Percentiles rank a stretch among this genome's conserved stretches.
These are phyloP conservation scores for Luffa acutangula DNA, from an alignment of 306 rosid species.

Conservation along the genomic window DNA sequence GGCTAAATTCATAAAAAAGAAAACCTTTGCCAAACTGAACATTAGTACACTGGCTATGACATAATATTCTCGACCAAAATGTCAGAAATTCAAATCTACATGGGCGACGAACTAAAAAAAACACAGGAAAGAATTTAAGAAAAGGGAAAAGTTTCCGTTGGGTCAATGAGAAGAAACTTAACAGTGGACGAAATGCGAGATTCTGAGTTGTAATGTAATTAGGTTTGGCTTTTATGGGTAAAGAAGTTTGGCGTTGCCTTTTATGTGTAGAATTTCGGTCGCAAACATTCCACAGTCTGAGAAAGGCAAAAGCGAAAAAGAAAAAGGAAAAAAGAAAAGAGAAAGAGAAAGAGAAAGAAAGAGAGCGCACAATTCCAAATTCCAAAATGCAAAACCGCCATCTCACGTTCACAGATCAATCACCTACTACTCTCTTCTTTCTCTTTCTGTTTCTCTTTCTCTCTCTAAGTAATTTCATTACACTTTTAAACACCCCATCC, in stretches of 20 bases:
- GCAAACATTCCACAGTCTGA: background rate
- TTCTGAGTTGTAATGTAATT: background rate
- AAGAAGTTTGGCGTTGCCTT: conserved; percentile 2
- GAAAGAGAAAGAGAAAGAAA: background rate
- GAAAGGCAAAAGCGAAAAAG: background rate
- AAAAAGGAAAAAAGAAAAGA: background rate
- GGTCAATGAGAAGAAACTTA: background rate
- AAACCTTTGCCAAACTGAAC: too few species aligned
- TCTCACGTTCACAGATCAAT: background rate
- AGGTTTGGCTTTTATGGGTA: background rate
- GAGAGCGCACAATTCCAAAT: background rate
- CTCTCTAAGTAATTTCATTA: background rate
- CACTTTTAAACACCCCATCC: background rate
- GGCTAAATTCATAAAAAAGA: too few species aligned
- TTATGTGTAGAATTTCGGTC: conserved; percentile 7
- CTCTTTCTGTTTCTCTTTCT: background rate
- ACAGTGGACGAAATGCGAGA: background rate
- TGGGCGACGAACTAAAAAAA: too few species aligned
- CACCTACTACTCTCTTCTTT: background rate
- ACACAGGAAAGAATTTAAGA: background rate
- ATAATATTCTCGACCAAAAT: too few species aligned
- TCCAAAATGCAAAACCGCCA: conserved; percentile 7
- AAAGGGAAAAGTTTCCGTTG: background rate
- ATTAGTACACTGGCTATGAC: too few species aligned
- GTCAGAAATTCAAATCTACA: too few species aligned